These are phyloP conservation scores for Sclerotinia glacialis DNA, from an alignment of 2,329 filamentous ascomycete species.

Conservation along the genomic window DNA sequence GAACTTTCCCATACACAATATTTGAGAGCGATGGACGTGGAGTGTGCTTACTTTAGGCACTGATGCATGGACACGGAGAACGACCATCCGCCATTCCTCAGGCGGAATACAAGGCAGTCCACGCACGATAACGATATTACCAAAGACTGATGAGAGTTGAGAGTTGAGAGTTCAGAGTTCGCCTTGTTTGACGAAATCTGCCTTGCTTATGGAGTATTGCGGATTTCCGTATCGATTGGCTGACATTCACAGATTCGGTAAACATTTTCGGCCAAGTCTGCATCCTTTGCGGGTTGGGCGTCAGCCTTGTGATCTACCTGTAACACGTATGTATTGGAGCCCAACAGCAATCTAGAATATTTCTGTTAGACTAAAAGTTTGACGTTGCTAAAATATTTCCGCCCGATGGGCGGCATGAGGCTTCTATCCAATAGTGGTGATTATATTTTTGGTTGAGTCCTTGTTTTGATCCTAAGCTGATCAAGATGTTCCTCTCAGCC, in stretches of 20 bases:
- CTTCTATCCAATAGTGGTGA: neutral
- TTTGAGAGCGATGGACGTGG: neutral
- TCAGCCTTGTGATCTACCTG: conserved; percentile 12
- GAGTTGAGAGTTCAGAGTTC: neutral
- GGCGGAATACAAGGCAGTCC: neutral
- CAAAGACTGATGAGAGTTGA: neutral
- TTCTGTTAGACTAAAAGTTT: neutral
- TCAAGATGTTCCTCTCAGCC: conserved; percentile 7
- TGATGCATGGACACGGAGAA: neutral
- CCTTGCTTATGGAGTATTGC: conserved; percentile 19
- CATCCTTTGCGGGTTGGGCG: neutral
- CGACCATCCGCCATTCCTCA: neutral
- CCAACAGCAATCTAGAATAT: neutral
- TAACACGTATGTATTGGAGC: neutral
- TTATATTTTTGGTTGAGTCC: neutral
- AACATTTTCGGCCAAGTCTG: neutral
- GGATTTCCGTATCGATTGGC: conserved; percentile 8
- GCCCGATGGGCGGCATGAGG: conserved; percentile 10
- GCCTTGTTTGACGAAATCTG: conserved; percentile 19
- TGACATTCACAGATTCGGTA: conserved; percentile 19
- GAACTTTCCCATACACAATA: neutral
- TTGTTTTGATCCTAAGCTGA: neutral
- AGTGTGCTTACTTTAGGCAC: neutral
- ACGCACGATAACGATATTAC: neutral
- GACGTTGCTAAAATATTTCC: neutral